Percentiles rank a stretch among this genome's conserved stretches.
These are phyloP conservation scores for Grosmannia penicillata DNA, from an alignment of 2,329 filamentous ascomycete species.

Conservation along the genomic window DNA sequence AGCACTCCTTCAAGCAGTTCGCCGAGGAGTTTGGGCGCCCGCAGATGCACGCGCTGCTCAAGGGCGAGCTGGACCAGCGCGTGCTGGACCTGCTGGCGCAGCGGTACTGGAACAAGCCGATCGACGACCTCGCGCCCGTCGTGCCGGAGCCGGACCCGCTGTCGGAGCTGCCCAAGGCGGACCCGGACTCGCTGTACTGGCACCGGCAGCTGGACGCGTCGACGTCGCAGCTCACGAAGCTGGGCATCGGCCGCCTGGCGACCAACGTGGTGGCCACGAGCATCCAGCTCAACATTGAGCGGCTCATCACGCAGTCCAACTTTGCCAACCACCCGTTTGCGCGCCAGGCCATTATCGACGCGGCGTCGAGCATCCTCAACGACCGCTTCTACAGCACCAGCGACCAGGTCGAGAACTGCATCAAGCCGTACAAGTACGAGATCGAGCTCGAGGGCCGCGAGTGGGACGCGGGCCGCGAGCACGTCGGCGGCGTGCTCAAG, in stretches of 20 bases:
- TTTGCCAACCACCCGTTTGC: slow-evolving; percentile 88
- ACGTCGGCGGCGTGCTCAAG: slow-evolving; percentile 67
- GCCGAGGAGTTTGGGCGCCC: slow-evolving; percentile 77
- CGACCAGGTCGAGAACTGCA: slow-evolving; percentile 96
- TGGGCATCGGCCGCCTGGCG: slow-evolving; percentile 83
- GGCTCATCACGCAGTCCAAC: slow-evolving; percentile 62
- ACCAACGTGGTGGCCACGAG: slow-evolving; percentile 81
- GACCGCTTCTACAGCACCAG: slow-evolving; percentile 94
- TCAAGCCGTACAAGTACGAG: slow-evolving; percentile 97
- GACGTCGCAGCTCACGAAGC: slow-evolving; percentile 76
- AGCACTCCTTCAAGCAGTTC: slow-evolving; percentile 94
- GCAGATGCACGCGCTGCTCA: slow-evolving; percentile 79
- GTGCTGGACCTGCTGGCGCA: slow-evolving; percentile 87
- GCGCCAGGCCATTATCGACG: slow-evolving; percentile 81
- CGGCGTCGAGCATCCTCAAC: slow-evolving; percentile 76
- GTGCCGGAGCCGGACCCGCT: slow-evolving; percentile 57
- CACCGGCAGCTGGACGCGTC: slow-evolving; percentile 87
- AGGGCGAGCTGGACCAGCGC: slow-evolving; percentile 84
- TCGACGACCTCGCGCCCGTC: slow-evolving; percentile 61
- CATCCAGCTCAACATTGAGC: slow-evolving; percentile 73
- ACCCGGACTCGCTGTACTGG: slow-evolving; percentile 80
- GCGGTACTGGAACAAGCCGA: slow-evolving; percentile 92
- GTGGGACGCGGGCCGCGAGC: slow-evolving; percentile 75
- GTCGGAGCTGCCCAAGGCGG: slow-evolving; percentile 67
- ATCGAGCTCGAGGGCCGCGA: slow-evolving; percentile 88